phyloP scores from a whole-genome alignment of 1,284 basidiomycete species.

The Stygiomarasmius scandens region DNA sequence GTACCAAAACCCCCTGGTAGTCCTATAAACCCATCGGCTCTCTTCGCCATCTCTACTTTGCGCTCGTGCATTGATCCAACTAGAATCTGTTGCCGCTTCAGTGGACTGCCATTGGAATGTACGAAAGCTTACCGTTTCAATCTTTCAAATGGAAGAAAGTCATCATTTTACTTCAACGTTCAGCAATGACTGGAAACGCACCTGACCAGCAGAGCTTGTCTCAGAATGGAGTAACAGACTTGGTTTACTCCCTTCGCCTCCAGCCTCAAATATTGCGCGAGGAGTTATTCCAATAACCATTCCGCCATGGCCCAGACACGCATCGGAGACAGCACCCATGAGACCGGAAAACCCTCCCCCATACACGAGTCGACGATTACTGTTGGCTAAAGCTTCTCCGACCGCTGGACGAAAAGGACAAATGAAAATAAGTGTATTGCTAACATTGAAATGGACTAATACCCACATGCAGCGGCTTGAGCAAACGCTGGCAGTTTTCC shows the following conservation, averaged over 20 bases:
- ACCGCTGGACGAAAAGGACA: constrained; percentile 50
- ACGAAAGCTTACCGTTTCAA: constrained; percentile 49
- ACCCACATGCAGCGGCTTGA: constrained; percentile 72
- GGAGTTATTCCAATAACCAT: constrained; percentile 84
- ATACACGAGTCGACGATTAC: constrained; percentile 77
- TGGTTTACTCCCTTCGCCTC: constrained; percentile 60
- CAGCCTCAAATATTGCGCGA: constrained; percentile 68
- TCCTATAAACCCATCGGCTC: constrained; percentile 79
- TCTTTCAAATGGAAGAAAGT: no score
- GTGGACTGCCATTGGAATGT: neutral
- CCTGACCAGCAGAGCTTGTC: constrained; percentile 18
- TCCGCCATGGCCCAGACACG: constrained; percentile 71
- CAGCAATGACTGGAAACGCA: constrained; percentile 43
- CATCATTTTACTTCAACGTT: no score
- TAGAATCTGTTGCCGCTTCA: constrained; percentile 50
- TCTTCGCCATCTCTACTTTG: constrained; percentile 85
- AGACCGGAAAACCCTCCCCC: constrained; percentile 85
- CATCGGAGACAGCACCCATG: constrained; percentile 84
- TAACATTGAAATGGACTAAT: neutral
- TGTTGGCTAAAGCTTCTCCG: constrained; percentile 70
- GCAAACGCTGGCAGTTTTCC: constrained; percentile 66
- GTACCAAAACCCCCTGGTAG: constrained; percentile 93
- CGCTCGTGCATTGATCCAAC: constrained; percentile 92
- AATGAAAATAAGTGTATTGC: neutral
- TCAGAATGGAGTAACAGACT: neutral